Evolutionary conservation across 441 rosid genomes (phyloP), one percentile per base, ranked within the genome.

Genomic region (Euphorbia celastroides): DNA sequence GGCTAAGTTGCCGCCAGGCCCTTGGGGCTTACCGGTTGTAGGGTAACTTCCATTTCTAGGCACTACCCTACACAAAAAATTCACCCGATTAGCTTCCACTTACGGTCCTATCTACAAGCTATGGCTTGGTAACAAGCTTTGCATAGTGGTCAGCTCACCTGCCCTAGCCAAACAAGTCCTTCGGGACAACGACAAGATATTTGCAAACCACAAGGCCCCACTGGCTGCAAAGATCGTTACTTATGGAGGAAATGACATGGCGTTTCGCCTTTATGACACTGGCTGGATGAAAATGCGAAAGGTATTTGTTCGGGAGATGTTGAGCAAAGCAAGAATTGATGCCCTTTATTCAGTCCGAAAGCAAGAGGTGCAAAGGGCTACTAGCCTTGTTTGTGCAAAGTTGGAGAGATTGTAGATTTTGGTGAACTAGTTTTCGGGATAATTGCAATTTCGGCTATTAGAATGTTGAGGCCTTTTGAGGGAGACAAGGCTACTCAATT

Each of bases 41-140:
- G 93, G 96, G 22, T 85, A 89, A 79, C 87, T 89, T 55, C 93
- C 91, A 2, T 87, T 84, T 64, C 79, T 89, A 0, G 81, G 86
- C 25, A 55, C 70, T 8, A 62, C 83, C 22, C 86, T 85, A 22
- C 89, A 81, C 67, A 64, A 72, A 0, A 60, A 62, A 0, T 89
- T 83, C 70, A 79, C 79, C 22, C 61, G 84, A 34, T 56, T 80
- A 46, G 74, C 79, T 0, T 17, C 16, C 0, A 41, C 32, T 2
- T 81, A 89, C 0, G 90, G 92, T 10, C 86, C 88, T 20, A 78
- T 86, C 57, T 82, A 72, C 74, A 86, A 81, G 44, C 70, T 87
- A 36, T 73, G 73, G 66, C 77, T 87, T 0, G 93, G 90, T 8
- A 79, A 23, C 42, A 79, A 83, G 36, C 67, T 83, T 0, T 78